Evolutionary conservation across 768 basidiomycete genomes (phyloP), one percentile per base, ranked within the genome.

Genomic region (Nidularia sp.): DNA sequence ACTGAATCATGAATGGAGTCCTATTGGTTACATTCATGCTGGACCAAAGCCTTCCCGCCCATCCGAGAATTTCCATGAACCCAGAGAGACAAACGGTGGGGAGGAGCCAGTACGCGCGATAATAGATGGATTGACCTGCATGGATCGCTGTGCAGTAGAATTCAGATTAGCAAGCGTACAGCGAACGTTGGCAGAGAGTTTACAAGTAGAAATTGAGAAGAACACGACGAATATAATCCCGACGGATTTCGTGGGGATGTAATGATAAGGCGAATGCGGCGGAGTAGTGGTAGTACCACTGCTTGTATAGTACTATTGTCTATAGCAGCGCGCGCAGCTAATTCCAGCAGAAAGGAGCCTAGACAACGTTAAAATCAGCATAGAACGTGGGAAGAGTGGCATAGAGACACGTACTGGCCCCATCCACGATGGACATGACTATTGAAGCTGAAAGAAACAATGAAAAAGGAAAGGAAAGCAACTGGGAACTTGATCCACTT

Each of bases 211-310:
- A 25, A 76, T 33, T 8, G 59, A 57, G 51, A 75, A 79, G 0
- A 78, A 63, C 6, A 60, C 65, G 9, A 80, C 51, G 53, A 75
- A 75, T 15, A 70, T 56, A 32, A 68, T 58, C 44, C 72, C 70
- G 2, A 76, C 64, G 35, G 63, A 64, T 51, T 64, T 50, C 0
- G 74, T 72, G 1, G 77, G 76, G 3, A 72, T 51, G 55, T 78
- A 78, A 48, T 68, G 57, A 58, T 77, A 79, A 32, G 44, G 52
- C 34, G 48, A 57, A 18, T 18, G 18, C 18, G 18, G 18, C 18
- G 18, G 18, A 18, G 18, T 18, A 18, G 18, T 18, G 18, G 18
- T 18, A 18, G 18, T 18, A 18, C 18, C 18, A 18, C 18, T 18
- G 18, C 18, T 18, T 18, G 18, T 18, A 18, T 18, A 18, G 18